Conservation (phyloP, 768 basidiomycete species). For the Agaricus bisporus region DNA sequence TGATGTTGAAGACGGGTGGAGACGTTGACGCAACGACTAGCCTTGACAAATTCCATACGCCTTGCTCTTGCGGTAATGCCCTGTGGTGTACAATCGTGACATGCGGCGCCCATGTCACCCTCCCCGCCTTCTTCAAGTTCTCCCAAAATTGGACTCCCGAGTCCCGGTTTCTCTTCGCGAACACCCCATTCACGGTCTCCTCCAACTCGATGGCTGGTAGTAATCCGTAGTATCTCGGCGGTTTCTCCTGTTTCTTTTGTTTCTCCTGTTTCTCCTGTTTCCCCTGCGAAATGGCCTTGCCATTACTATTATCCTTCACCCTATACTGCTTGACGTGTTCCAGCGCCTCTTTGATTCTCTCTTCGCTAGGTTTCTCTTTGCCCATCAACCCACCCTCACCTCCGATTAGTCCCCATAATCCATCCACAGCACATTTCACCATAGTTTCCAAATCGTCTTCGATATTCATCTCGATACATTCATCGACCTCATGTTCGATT, state of each 20-base stretch:
- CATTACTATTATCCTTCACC: slow-evolving; percentile 21
- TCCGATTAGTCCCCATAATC: slow-evolving; percentile 21
- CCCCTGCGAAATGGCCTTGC: slow-evolving; percentile 25
- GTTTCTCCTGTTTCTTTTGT: slow-evolving; percentile 24
- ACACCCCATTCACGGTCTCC: slow-evolving; percentile 29
- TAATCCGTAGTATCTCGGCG: slow-evolving; percentile 73
- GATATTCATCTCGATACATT: slow-evolving; percentile 54
- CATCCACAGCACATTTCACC: slow-evolving; percentile 54
- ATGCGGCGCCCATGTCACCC: slow-evolving; percentile 65
- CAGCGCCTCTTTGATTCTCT: slow-evolving; percentile 53
- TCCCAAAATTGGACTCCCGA: slow-evolving; percentile 1
- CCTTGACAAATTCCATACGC: slow-evolving; percentile 45
- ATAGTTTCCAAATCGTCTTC: slow-evolving; percentile 41
- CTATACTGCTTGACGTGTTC: slow-evolving; percentile 26
- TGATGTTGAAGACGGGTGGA: slow-evolving; percentile 56
- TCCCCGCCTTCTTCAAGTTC: slow-evolving; percentile 32
- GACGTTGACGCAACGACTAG: slow-evolving; percentile 27
- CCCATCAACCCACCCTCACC: slow-evolving; percentile 41
- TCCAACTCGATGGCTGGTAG: slow-evolving; percentile 58
- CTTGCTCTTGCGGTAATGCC: slow-evolving; percentile 18
- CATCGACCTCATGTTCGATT: slow-evolving; percentile 53
- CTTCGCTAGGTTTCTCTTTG: slow-evolving; percentile 44
- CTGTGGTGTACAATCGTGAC: slow-evolving; percentile 81
- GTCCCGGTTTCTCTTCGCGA: slow-evolving; percentile 25
- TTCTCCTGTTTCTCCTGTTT: slow-evolving; percentile 24